These are phyloP conservation scores for Huntiella omanensis DNA, from an alignment of 2,329 filamentous ascomycete species.

Conservation along the genomic window DNA sequence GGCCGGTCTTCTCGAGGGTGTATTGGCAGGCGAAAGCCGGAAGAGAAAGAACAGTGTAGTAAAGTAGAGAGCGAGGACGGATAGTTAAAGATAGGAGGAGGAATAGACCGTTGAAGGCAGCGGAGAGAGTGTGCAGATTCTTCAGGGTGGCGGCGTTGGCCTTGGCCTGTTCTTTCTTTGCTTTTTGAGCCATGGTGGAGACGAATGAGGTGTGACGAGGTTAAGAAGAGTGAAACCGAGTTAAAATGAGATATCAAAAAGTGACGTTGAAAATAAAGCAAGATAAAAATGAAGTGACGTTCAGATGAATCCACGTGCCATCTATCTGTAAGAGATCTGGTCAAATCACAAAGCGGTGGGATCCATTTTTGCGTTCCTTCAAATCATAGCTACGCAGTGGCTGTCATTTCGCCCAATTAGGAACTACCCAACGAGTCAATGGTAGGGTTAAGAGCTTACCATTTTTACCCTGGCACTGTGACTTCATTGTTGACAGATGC, in stretches of 20 bases:
- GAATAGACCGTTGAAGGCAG: constrained; percentile 55
- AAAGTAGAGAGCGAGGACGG: constrained; percentile 41
- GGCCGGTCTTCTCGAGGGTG: constrained; percentile 66
- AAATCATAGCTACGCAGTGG: background rate
- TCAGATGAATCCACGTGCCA: background rate
- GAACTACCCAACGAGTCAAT: background rate
- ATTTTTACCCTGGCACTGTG: background rate
- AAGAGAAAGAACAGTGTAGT: constrained; percentile 53
- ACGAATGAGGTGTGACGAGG: background rate
- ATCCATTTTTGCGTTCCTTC: background rate
- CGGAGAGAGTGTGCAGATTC: constrained; percentile 61
- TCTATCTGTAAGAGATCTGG: constrained; percentile 3
- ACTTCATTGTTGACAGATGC: constrained; percentile 1
- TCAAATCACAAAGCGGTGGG: background rate
- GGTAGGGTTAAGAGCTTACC: background rate
- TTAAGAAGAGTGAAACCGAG: background rate
- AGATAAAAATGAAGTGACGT: background rate
- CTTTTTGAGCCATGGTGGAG: constrained; percentile 40
- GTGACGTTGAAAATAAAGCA: background rate
- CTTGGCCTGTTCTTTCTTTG: constrained; percentile 49
- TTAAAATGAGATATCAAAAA: background rate
- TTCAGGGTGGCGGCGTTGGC: constrained; percentile 62
- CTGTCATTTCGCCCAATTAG: too few relatives aligned
- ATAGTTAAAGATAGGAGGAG: constrained; percentile 52
- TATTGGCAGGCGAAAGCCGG: constrained; percentile 68